A percentile compares a stretch with the other conserved stretches of the same genome.
phyloP scores from a whole-genome alignment of 2,329 filamentous ascomycete genomes.

The Aspergillus niger region DNA sequence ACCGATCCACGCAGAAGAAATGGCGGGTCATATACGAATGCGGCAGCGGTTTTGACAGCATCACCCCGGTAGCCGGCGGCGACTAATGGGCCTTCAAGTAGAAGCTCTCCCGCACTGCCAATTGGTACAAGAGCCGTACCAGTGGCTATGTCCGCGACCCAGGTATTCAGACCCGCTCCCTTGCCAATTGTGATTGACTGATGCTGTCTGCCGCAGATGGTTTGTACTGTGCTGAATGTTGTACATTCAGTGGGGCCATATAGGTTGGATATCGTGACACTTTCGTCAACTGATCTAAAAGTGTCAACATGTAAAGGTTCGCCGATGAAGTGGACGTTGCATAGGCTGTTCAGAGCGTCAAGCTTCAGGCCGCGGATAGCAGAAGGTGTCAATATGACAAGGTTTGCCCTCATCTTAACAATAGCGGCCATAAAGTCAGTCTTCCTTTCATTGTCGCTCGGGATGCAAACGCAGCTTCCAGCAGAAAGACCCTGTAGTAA shows the following conservation, averaged over 20 bases:
- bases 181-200: neutral
- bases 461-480: neutral
- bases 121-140: neutral
- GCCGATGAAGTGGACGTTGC: too few relatives aligned
- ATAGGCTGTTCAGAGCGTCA: too few relatives aligned
- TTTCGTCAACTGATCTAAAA: neutral
- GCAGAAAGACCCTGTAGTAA: neutral
- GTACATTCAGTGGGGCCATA: neutral
- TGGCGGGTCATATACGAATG: neutral
- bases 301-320: neutral
- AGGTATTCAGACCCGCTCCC: neutral
- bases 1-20: neutral
- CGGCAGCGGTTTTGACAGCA: constrained; percentile 2
- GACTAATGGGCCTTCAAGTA: neutral
- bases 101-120: neutral
- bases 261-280: neutral
- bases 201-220: neutral
- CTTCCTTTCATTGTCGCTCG: neutral
- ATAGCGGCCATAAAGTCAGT: neutral
- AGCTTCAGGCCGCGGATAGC: neutral
- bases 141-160: neutral
- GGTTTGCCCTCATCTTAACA: neutral
- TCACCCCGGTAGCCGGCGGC: neutral
- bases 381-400: neutral
- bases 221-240: neutral